phyloP scores from a whole-genome alignment of 352 stramenopile genomes.

The Pelagophyceae sp. region DNA sequence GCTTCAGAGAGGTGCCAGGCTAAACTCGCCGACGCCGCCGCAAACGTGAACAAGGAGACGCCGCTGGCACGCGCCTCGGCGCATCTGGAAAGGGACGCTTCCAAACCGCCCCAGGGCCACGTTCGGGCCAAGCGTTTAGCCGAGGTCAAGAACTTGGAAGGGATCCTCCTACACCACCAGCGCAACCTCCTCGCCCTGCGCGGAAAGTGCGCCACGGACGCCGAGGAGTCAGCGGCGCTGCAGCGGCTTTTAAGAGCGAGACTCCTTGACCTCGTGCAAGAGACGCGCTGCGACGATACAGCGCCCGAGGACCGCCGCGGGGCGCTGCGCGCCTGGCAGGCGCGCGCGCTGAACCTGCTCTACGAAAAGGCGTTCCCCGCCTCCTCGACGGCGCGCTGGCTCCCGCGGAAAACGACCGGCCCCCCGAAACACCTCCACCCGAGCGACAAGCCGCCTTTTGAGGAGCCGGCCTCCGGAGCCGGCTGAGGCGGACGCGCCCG shows the following conservation, averaged over 20 bases:
- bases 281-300: background rate
- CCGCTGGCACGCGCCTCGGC: background rate
- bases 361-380: conserved; percentile 11
- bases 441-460: too few relatives aligned
- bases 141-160: background rate
- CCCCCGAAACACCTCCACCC: too few relatives aligned
- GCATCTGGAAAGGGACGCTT: background rate
- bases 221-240: background rate
- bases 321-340: background rate
- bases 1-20: background rate
- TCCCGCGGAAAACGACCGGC: too few relatives aligned
- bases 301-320: background rate
- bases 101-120: background rate
- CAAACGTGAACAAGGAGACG: too few relatives aligned
- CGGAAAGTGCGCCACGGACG: background rate
- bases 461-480: too few relatives aligned
- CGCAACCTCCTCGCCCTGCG: background rate
- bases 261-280: background rate
- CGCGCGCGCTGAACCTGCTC: background rate
- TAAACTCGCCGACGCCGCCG: background rate
- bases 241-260: background rate
- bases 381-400: background rate
- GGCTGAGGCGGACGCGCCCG: too few relatives aligned
- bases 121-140: background rate
- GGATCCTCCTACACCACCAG: background rate